Evolutionary conservation across 192 early-diverging fungal genomes (phyloP).

Genomic region (Linnemannia zychae): DNA sequence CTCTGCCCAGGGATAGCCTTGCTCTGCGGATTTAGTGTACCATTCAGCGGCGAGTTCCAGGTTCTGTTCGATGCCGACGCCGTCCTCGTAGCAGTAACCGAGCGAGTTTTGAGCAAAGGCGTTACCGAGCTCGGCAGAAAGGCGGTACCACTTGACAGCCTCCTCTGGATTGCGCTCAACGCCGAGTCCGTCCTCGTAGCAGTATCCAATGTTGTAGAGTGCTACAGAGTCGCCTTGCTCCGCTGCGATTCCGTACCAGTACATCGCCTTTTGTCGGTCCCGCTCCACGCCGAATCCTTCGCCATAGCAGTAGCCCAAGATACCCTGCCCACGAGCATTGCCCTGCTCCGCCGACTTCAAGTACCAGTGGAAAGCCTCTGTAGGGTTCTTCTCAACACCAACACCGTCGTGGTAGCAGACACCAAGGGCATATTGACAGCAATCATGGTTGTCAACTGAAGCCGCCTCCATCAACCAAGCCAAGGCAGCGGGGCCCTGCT

Average conservation of each 20-base stretch:
- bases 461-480: conserved; percentile 77
- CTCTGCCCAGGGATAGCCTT: conserved; percentile 74
- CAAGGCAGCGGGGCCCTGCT: conserved; percentile 67
- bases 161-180: conserved; percentile 64
- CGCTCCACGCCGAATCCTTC: conserved; percentile 82
- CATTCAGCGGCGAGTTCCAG: conserved; percentile 71
- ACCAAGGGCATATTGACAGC: conserved; percentile 79
- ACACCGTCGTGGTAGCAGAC: conserved; percentile 87
- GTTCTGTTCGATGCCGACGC: conserved; percentile 75
- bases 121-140: conserved; percentile 79
- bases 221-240: conserved; percentile 73
- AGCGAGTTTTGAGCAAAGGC: conserved; percentile 90
- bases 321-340: conserved; percentile 74
- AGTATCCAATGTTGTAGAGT: conserved; percentile 75
- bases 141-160: conserved; percentile 76
- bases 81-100: conserved; percentile 88
- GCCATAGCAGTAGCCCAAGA: conserved; percentile 88
- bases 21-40: conserved; percentile 68
- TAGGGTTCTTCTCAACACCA: conserved; percentile 74
- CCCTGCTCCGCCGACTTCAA: conserved; percentile 71
- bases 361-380: conserved; percentile 82
- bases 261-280: conserved; percentile 76
- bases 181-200: conserved; percentile 75
- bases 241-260: conserved; percentile 72
- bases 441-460: conserved; percentile 63